Percentiles rank a stretch among this genome's conserved stretches.
These are phyloP conservation scores for Trichocomaceae sp. DNA, from an alignment of 2,329 filamentous ascomycete species.

Conservation along the genomic window DNA sequence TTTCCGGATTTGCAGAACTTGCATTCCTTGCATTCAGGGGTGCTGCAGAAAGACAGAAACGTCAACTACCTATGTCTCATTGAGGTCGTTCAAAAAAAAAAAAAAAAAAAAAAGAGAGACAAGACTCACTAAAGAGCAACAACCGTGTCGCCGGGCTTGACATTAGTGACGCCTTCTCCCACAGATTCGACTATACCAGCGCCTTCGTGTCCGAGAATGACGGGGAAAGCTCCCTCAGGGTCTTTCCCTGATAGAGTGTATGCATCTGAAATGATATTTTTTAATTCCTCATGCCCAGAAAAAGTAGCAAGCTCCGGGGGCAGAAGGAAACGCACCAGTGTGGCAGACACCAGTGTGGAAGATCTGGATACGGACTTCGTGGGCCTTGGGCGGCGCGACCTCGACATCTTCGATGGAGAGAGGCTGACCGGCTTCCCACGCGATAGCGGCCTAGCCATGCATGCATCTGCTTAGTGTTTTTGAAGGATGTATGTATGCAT, in stretches of 20 bases:
- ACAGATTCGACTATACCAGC: slow-evolving; percentile 89
- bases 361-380: slow-evolving; percentile 95
- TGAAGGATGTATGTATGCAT: neutral
- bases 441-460: slow-evolving; percentile 67
- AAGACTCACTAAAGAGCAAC: slow-evolving; percentile 70
- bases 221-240: slow-evolving; percentile 87
- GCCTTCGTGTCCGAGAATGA: slow-evolving; percentile 84
- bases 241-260: slow-evolving; percentile 96
- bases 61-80: neutral
- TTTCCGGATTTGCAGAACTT: slow-evolving; percentile 99
- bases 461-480: slow-evolving; percentile 17
- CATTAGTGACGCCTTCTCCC: slow-evolving; percentile 88
- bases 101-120: neutral
- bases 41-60: slow-evolving; percentile 50
- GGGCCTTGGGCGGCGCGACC: slow-evolving; percentile 77
- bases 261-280: slow-evolving; percentile 54
- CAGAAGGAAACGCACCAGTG: slow-evolving; percentile 58
- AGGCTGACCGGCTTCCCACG: slow-evolving; percentile 92
- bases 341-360: slow-evolving; percentile 99
- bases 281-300: neutral
- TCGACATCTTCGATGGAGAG: slow-evolving; percentile 87
- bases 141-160: slow-evolving; percentile 90
- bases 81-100: neutral
- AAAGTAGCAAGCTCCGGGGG: neutral
- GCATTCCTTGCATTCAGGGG: slow-evolving; percentile 93